Base-by-base conservation (phyloP, 306 rosid species). In the Cicer yamashitae region DNA sequence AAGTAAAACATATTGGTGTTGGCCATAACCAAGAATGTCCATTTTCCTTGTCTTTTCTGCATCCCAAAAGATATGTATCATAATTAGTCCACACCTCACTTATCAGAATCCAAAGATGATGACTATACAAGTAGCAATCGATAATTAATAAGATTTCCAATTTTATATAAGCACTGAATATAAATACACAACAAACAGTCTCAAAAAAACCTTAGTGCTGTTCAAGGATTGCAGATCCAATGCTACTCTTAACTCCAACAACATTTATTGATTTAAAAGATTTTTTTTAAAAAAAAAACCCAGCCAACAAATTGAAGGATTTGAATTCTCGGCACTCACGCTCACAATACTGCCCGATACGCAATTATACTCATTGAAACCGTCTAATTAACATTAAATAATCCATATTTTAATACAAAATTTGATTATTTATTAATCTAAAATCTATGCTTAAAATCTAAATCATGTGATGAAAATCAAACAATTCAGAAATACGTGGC, bases 51-150 rank as follows among this genome's bases (percentile, higher is more conserved):
- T 81, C 82, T 60, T 71, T 70, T 79, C 34, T 74, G 61, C 67
- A 71, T 11, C 60, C 60, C 66, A 50, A 80, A 76, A 77, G 56
- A 52, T 77, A 77, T 63, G 74, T 75, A 46, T 58, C 79, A 69
- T 67, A 68, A 82, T 63, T 71, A 80, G 66, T 72, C 46, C 59
- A 74, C 67, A 72, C 45, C 56, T 66, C 73, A 80, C 15, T 12
- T 73, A 7, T 43, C 50, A 84, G 82, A 79, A 84, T 86, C 85
- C 82, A 85, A 81, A 66, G 20, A 76, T 47, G 2, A 73, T 39
- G 41, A 37, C 48, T 15, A 40, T 58, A 52, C 12, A 79, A 39
- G 15, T 39, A 14, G 54, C 51, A 51, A 62, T 78, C 76, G 74
- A 22, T 73, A 51, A 47, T 59, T 66, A 79, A 48, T 65, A 18